Percentiles rank a stretch among this genome's conserved stretches.
These are phyloP conservation scores for Cenchrus americanus DNA, from an alignment of 176 grass and related monocot genomes.

Conservation along the genomic window DNA sequence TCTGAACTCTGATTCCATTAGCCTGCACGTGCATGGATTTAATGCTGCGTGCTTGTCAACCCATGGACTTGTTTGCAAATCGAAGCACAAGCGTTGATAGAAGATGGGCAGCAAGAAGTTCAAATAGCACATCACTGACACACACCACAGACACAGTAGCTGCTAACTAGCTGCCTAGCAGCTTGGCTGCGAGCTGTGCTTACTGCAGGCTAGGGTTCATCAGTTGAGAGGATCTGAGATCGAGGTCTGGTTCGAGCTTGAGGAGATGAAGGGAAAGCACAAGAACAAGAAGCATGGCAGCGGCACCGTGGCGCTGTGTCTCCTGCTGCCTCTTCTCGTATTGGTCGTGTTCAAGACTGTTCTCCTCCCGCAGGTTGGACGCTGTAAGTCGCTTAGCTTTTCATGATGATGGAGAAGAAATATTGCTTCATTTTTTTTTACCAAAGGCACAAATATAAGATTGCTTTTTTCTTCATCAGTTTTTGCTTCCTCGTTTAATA, in stretches of 20 bases:
- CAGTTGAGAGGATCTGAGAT: neutral
- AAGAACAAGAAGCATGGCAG: conserved; percentile 19
- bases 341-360: conserved; percentile 38
- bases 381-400: conserved; percentile 19
- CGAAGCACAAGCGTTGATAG: conserved; percentile 1
- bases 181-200: neutral
- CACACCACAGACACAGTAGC: neutral
- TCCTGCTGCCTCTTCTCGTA: conserved; percentile 39
- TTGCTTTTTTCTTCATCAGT: neutral
- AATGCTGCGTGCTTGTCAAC: conserved; percentile 4
- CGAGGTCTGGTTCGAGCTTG: neutral
- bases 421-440: neutral
- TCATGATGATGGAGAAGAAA: neutral
- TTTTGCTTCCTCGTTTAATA: neutral
- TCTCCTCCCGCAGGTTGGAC: conserved; percentile 26
- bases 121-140: neutral
- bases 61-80: neutral
- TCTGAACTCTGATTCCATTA: neutral
- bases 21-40: neutral
- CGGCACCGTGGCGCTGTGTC: conserved; percentile 7
- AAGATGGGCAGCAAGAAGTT: neutral
- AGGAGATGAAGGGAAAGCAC: conserved; percentile 24
- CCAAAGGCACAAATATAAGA: neutral
- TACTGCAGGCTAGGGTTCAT: neutral
- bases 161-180: neutral